Percentiles rank a stretch among this genome's conserved stretches.
These are phyloP conservation scores for Albophoma yamanashiensis DNA, from an alignment of 2,329 filamentous ascomycete genomes.

Conservation along the genomic window DNA sequence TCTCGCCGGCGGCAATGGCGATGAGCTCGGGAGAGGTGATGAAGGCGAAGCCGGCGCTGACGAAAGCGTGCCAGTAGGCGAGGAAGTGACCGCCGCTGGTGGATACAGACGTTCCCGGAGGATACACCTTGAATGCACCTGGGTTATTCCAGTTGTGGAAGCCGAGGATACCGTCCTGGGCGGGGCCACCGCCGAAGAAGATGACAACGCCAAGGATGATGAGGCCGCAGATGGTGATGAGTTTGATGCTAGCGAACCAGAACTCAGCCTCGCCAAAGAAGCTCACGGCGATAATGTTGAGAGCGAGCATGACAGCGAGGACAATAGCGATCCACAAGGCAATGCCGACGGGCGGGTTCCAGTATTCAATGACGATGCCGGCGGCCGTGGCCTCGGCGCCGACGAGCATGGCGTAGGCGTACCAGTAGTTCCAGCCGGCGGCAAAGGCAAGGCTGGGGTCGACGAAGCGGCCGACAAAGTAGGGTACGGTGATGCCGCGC, in stretches of 20 bases:
- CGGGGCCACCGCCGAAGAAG: conserved; percentile 44
- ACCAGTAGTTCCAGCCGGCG: conserved; percentile 52
- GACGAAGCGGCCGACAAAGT: conserved; percentile 44
- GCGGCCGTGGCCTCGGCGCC: conserved; percentile 48
- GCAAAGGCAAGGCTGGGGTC: conserved; percentile 46
- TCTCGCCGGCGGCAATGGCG: conserved; percentile 55
- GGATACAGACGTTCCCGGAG: conserved; percentile 14
- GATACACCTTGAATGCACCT: conserved; percentile 35
- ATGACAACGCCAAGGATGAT: conserved; percentile 46
- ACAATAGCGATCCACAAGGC: conserved; percentile 52
- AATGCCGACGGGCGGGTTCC: conserved; percentile 38
- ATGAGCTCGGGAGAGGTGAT: conserved; percentile 53
- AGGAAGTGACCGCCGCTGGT: conserved; percentile 43
- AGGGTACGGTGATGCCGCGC: conserved; percentile 45
- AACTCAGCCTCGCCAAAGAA: conserved; percentile 54
- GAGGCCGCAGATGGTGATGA: conserved; percentile 46
- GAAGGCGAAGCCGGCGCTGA: conserved; percentile 51
- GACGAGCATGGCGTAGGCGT: conserved; percentile 47
- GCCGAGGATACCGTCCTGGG: conserved; percentile 34
- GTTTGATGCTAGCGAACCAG: conserved; percentile 49
- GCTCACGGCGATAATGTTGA: conserved; percentile 46
- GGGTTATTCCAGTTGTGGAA: conserved; percentile 27
- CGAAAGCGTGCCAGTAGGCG: conserved; percentile 46
- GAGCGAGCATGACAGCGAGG: conserved; percentile 38
- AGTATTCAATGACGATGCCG: conserved; percentile 49